Evolutionary conservation across 2,329 filamentous ascomycete genomes (phyloP).

Genomic region (Xylariaceae sp.): DNA sequence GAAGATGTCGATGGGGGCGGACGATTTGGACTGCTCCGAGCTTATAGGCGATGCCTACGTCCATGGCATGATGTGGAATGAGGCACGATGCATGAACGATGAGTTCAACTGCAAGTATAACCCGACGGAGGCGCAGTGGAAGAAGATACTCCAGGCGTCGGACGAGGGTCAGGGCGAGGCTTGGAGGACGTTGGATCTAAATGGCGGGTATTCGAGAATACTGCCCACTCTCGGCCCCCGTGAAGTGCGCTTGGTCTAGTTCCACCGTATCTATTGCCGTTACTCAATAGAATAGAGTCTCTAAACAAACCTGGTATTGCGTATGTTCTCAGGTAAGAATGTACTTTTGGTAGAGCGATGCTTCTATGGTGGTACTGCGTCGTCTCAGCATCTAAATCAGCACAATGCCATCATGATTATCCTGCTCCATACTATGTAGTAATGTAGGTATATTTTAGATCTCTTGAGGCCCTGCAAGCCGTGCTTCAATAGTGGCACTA

Average conservation of each 20-base stretch:
- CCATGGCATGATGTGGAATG: constrained; percentile 21
- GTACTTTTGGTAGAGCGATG: no score
- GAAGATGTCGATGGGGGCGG: background rate
- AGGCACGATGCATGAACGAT: constrained; percentile 19
- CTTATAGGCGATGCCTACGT: constrained; percentile 19
- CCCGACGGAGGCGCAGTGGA: constrained; percentile 11
- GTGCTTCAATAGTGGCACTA: no score
- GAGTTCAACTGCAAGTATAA: constrained; percentile 16
- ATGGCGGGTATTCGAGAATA: constrained; percentile 15
- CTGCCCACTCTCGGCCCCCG: constrained; percentile 15
- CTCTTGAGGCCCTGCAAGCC: no score
- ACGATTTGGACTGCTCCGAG: constrained; percentile 12
- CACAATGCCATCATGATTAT: no score
- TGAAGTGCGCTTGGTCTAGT: constrained; percentile 13
- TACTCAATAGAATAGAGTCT: no score
- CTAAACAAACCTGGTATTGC: no score
- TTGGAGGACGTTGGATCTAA: constrained; percentile 14
- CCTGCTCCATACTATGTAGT: no score
- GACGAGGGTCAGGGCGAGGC: constrained; percentile 11
- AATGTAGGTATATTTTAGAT: no score
- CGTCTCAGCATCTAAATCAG: no score
- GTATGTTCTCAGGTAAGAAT: no score
- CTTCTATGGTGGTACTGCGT: no score
- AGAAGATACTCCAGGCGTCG: constrained; percentile 9
- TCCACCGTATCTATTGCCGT: no score